phyloP scores from a whole-genome alignment of 1,139 yeast genomes.

The Taiozyma sp. region DNA sequence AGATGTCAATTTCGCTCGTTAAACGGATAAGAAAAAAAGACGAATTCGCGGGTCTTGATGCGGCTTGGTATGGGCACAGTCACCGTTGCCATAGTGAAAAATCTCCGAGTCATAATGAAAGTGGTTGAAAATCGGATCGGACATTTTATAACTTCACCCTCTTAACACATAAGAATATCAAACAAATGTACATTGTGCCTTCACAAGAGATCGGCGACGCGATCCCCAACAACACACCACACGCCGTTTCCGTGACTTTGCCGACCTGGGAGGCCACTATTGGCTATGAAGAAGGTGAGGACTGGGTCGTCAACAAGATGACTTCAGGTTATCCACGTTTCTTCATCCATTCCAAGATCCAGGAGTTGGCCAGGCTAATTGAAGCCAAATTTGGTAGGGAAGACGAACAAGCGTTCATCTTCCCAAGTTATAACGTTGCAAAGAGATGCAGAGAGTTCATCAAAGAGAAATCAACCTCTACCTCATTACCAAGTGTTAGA shows the following conservation, averaged over 20 bases:
- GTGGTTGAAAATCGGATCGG: background rate
- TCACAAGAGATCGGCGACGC: constrained; percentile 61
- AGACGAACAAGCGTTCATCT: constrained; percentile 68
- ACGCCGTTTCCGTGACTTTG: constrained; percentile 89
- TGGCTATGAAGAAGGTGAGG: constrained; percentile 88
- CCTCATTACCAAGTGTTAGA: constrained; percentile 45
- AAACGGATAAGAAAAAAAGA: background rate
- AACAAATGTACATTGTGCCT: constrained; percentile 7
- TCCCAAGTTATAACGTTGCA: constrained; percentile 76
- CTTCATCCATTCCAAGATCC: constrained; percentile 71
- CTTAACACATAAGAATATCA: background rate
- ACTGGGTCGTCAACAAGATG: constrained; percentile 79
- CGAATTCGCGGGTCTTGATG: background rate
- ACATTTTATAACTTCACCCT: background rate
- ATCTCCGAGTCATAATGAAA: background rate
- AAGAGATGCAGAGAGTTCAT: constrained; percentile 82
- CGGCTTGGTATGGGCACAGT: background rate
- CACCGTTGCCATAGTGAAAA: background rate
- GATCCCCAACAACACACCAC: constrained; percentile 84
- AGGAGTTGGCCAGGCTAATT: constrained; percentile 47
- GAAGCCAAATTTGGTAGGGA: constrained; percentile 66
- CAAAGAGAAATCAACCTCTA: constrained; percentile 27
- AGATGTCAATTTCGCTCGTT: background rate
- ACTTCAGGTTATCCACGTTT: constrained; percentile 87
- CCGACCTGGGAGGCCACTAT: constrained; percentile 95